These are phyloP conservation scores for Dittrichia graveolens DNA, from an alignment of 129 eudicot genomes.

Conservation along the genomic window DNA sequence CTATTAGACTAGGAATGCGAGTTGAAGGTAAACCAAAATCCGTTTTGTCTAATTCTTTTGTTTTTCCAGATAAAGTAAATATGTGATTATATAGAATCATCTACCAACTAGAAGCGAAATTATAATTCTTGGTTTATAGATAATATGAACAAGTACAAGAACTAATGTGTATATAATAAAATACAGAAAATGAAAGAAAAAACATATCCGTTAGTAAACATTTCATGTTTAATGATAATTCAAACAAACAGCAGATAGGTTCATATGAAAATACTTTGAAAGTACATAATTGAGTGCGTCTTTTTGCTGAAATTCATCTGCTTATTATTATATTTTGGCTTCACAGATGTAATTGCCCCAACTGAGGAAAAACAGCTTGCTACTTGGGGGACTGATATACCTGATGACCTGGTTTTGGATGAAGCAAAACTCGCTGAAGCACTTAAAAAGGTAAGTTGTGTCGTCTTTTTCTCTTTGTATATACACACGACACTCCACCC, in stretches of 20 bases:
- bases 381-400: conserved; percentile 82
- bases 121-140: background rate
- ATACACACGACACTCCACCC: background rate
- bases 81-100: background rate
- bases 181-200: no score
- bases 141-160: background rate
- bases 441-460: conserved; percentile 59
- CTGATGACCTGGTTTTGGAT: conserved; percentile 76
- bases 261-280: no score
- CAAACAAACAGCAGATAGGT: background rate
- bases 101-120: background rate
- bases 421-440: conserved; percentile 62
- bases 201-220: no score
- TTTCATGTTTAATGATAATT: background rate
- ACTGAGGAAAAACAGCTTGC: conserved; percentile 60
- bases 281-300: no score
- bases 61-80: background rate
- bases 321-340: conserved; percentile 4
- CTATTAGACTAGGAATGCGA: no score
- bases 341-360: conserved; percentile 37
- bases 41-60: no score
- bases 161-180: background rate
- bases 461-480: background rate
- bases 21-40: no score
- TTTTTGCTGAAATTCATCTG: background rate